Evolutionary conservation across 306 rosid species (phyloP).

Genomic region (Coriaria nepalensis): DNA sequence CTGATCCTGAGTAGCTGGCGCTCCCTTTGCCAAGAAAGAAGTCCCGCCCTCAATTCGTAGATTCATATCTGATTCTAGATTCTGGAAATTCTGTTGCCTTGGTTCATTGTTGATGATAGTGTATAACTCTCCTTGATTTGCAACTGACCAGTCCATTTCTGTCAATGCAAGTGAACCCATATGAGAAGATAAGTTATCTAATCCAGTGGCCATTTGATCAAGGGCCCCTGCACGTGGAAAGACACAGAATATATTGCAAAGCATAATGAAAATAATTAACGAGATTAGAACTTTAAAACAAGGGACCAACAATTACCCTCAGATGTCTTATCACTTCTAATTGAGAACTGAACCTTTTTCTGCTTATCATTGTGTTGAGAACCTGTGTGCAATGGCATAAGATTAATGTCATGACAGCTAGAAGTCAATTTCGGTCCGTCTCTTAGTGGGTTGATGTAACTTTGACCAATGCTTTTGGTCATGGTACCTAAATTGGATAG

Average conservation of each 20-base stretch:
- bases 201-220: slow-evolving; percentile 67
- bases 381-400: slow-evolving; percentile 18
- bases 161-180: slow-evolving; percentile 88
- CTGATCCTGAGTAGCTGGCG: slow-evolving; percentile 44
- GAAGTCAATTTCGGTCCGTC: slow-evolving; percentile 16
- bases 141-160: slow-evolving; percentile 74
- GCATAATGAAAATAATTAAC: slow-evolving; percentile 11
- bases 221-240: slow-evolving; percentile 71
- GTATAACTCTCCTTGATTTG: slow-evolving; percentile 44
- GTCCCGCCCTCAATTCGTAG: slow-evolving; percentile 40
- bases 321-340: slow-evolving; percentile 21
- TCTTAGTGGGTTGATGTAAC: slow-evolving; percentile 20
- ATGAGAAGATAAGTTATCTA: slow-evolving; percentile 76
- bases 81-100: slow-evolving; percentile 31
- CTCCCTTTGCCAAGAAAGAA: slow-evolving; percentile 47
- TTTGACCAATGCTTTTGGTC: slow-evolving; percentile 34
- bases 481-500: slow-evolving; percentile 28
- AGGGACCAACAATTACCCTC: slow-evolving; percentile 35
- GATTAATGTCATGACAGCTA: slow-evolving; percentile 19
- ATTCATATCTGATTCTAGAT: slow-evolving; percentile 32
- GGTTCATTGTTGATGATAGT: slow-evolving; percentile 31
- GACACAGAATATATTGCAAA: slow-evolving; percentile 30
- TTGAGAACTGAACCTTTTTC: slow-evolving; percentile 41
- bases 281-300: not conserved
- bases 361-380: slow-evolving; percentile 34